Evolutionary conservation across 2,329 filamentous ascomycete species (phyloP).

Genomic region (Aspergillus ochraceoroseus): DNA sequence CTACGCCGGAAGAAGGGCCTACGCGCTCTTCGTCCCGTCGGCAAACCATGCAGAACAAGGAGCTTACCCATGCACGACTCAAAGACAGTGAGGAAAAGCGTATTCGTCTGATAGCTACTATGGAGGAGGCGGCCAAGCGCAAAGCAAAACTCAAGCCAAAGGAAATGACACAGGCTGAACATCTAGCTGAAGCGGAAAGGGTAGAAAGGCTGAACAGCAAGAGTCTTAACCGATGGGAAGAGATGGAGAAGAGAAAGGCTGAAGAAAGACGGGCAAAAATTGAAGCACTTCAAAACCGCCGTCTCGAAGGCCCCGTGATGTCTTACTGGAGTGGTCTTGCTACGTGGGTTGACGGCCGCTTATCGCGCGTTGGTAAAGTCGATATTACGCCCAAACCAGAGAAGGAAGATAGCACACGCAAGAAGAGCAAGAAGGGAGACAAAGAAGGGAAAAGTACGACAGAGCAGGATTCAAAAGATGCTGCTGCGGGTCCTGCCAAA

Average conservation of each 20-base stretch:
- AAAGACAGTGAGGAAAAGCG: slow-evolving; percentile 49
- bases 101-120: slow-evolving; percentile 49
- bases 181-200: slow-evolving; percentile 72
- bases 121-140: slow-evolving; percentile 57
- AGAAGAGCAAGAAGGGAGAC: slow-evolving; percentile 32
- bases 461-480: slow-evolving; percentile 19
- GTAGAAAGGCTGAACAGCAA: slow-evolving; percentile 84
- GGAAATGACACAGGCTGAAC: slow-evolving; percentile 79
- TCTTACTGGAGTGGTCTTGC: slow-evolving; percentile 92
- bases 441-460: slow-evolving; percentile 26
- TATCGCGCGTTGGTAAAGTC: slow-evolving; percentile 64
- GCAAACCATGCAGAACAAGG: slow-evolving; percentile 63
- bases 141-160: slow-evolving; percentile 71
- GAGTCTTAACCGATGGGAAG: slow-evolving; percentile 89
- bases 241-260: slow-evolving; percentile 81
- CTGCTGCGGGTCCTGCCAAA: slow-evolving; percentile 12
- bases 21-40: slow-evolving; percentile 58
- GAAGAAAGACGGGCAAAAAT: slow-evolving; percentile 77
- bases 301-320: slow-evolving; percentile 81
- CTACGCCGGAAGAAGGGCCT: slow-evolving; percentile 58
- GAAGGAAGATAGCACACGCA: slow-evolving; percentile 47
- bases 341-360: slow-evolving; percentile 70
- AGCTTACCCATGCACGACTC: slow-evolving; percentile 48
- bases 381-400: slow-evolving; percentile 43
- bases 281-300: slow-evolving; percentile 80